These are phyloP conservation scores for Sphaerobolus stellatus DNA, from an alignment of 1,284 basidiomycete genomes.

Conservation along the genomic window DNA sequence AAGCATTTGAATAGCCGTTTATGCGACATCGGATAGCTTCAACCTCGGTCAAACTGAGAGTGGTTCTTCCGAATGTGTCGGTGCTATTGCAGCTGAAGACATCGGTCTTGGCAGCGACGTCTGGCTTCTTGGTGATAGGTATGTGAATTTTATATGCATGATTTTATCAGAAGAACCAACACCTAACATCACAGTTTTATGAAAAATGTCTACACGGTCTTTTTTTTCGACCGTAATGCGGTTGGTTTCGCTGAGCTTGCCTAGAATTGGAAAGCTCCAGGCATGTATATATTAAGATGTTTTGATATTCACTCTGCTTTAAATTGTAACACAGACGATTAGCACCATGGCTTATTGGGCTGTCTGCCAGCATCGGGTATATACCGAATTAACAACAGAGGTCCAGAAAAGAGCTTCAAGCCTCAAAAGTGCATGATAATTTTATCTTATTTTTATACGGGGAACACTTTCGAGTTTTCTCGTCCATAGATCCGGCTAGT, in stretches of 20 bases:
- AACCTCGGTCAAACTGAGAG: neutral
- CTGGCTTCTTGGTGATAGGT: neutral
- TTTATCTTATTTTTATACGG: no score
- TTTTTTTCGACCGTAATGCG: neutral
- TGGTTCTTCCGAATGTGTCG: neutral
- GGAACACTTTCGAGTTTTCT: no score
- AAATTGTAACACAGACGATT: no score
- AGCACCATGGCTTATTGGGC: no score
- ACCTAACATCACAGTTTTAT: neutral
- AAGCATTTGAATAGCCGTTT: neutral
- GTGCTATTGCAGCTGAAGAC: neutral
- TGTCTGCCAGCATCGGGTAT: no score
- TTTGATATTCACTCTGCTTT: no score
- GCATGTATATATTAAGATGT: no score
- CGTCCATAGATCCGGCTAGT: no score
- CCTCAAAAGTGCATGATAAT: no score
- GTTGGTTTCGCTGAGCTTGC: slow-evolving; percentile 1
- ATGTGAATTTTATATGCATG: neutral
- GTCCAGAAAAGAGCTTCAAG: no score
- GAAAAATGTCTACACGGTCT: neutral
- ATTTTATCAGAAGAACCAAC: neutral
- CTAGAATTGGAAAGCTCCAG: no score
- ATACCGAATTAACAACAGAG: no score
- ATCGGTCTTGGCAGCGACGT: neutral
- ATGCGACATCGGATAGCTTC: neutral